A percentile compares a stretch with the other conserved stretches of the same genome.
Conservation (phyloP, 1,284 basidiomycete species). For the Thecaphora thlaspeos region DNA sequence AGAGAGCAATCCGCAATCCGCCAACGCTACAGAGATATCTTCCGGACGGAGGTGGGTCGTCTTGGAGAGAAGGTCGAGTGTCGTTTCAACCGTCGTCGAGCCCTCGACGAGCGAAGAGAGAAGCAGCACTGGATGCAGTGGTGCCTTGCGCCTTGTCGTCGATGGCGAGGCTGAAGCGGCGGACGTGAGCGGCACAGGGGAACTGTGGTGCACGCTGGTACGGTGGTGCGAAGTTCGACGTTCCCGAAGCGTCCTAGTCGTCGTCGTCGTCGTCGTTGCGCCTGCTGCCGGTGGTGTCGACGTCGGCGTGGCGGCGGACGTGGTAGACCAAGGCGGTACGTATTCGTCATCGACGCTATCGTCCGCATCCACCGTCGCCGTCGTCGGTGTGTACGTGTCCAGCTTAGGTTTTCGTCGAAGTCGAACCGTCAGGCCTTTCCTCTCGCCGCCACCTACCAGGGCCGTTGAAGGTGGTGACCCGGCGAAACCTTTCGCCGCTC, state of each 20-base stretch:
- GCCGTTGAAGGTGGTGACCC: background rate
- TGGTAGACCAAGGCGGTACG: no score
- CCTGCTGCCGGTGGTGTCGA: conserved; percentile 14
- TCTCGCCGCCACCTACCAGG: background rate
- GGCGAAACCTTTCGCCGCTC: background rate
- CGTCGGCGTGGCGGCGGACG: no score
- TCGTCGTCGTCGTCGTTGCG: conserved; percentile 1
- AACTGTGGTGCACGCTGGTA: no score
- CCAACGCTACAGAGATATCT: conserved; percentile 81
- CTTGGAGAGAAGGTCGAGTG: conserved; percentile 65
- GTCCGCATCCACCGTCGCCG: conserved; percentile 7
- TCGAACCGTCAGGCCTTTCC: background rate
- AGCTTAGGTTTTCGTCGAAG: background rate
- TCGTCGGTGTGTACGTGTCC: background rate
- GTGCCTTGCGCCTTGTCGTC: conserved; percentile 9
- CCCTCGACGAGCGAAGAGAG: conserved; percentile 2
- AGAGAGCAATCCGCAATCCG: conserved; percentile 62
- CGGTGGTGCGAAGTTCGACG: no score
- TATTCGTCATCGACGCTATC: conserved; percentile 9
- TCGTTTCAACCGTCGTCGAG: conserved; percentile 29
- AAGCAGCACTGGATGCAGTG: conserved; percentile 15
- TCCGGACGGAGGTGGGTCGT: conserved; percentile 80
- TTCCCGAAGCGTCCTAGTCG: background rate
- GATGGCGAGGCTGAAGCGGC: conserved; percentile 6
- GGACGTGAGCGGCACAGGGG: no score